Base-by-base conservation (phyloP, 495 filamentous ascomycete genomes). In the Neurospora sp. region DNA sequence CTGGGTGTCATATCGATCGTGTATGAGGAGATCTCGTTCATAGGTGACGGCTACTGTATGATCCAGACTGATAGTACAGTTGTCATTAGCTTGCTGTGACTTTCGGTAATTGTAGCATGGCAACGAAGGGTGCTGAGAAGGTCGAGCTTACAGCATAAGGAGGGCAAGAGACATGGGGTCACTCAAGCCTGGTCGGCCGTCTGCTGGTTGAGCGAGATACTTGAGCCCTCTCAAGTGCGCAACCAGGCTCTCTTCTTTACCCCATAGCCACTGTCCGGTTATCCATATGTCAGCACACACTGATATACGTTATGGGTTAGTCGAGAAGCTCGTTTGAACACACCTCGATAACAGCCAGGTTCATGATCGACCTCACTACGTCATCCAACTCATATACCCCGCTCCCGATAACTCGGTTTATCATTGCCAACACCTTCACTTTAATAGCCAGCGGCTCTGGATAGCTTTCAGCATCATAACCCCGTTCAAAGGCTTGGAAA, bases 301-400 rank as follows among this genome's bases (percentile, higher is more conserved):
- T 70, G 10, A 37, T 10, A 17, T 7, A 21, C 17, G 37, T 10
- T 11, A 59, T 11, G 40, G 28, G 17, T 21, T 24, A 31, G 43
- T 21, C 37, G 45, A 40, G n/a, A 19, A 69, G 31, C 43, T 21
- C n/a, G 43, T 48, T 48, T 11, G n/a, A 21, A 59, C 71, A 48
- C 43, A 77, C 78, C 73, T 78, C 78, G 21, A 75, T 69, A 40
- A 79, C 70, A 7, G 73, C 78, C 5, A 79, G 69, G 71, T 79
- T 73, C 39, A 79, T 74, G 48, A 77, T 71, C 28, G 71, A 75
- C 43, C 78, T 43, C 39, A 76, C 45, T 10, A 78, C 73, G 34
- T 79, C 77, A 7, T 71, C 72, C 24, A 73, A 24, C n/a, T 74
- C 73, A 39, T 76, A 74, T 39, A 69, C 71, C 17, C 71, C 69